Base-by-base conservation (phyloP, 495 filamentous ascomycete species). In the Talaromyces liani region DNA sequence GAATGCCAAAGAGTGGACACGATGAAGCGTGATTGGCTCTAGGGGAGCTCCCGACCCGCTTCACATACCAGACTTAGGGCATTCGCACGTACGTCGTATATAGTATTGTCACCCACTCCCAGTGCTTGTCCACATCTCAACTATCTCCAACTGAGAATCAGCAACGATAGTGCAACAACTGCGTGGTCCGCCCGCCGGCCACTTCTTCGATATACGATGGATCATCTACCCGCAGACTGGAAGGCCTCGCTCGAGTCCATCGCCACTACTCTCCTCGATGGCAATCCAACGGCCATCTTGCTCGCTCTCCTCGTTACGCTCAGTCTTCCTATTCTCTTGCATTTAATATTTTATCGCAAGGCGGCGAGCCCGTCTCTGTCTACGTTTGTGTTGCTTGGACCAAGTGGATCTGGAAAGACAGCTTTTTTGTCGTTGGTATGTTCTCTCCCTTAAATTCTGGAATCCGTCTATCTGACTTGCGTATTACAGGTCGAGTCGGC, bases 331-430 rank as follows among this genome's bases (percentile, higher is more conserved):
- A 69, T 96, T 29, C 66, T 95, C 64, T 79, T 97, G 31, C 94
- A 98, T 79, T 69, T 84, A 57, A 70, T 90, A 67, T 84, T 97
- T 70, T 90, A 91, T 73, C 79, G 79, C 18, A 77, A 80, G 33
- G 85, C 82, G 49, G 82, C 85, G 1, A 85, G 88, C 60, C 85
- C 83, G 25, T 82, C 80, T 9, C 84, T 91, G 4, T 91, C 93
- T 31, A 89, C 88, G 6, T 91, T 98, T 73, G 78, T 98, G 3
- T 85, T 98, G 16, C 70, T 93, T 57, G 94, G 94, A 4, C 94
- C 93, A 6, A 87, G 87, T 31, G 90, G 88, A 63, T 82, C 87
- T 58, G 94, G 94, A 66, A 98, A 98, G 74, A 98, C 94, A 6
- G 82, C 90, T 55, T 83, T 98, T 33, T 77, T 93, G 9, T 92